Percentiles rank a stretch among this genome's conserved stretches.
These are phyloP conservation scores for Podaxis sp. DNA, from an alignment of 768 basidiomycete genomes.

Conservation along the genomic window DNA sequence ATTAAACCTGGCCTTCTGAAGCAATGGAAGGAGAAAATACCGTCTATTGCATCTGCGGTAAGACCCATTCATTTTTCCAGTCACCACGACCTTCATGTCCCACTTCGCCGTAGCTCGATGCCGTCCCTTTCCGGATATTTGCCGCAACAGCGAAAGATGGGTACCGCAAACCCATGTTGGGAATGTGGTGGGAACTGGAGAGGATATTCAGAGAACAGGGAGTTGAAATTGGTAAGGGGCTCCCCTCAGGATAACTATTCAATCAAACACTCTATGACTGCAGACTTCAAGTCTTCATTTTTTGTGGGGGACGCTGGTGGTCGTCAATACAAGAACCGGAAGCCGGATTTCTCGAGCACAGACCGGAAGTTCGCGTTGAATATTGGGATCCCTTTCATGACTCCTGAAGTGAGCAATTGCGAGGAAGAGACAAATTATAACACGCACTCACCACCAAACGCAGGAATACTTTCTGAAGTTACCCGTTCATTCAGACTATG, in stretches of 20 bases:
- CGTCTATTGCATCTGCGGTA: constrained; percentile 58
- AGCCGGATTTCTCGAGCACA: constrained; percentile 73
- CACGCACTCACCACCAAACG: neutral
- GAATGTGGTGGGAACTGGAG: constrained; percentile 80
- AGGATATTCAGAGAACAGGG: constrained; percentile 57
- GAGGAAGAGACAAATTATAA: neutral
- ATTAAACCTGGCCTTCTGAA: constrained; percentile 47
- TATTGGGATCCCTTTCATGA: constrained; percentile 68
- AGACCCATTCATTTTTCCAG: constrained; percentile 29
- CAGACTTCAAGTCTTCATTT: constrained; percentile 68
- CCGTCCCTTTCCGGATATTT: constrained; percentile 74
- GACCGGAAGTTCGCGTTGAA: constrained; percentile 89
- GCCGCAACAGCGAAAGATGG: constrained; percentile 76
- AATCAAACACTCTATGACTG: neutral
- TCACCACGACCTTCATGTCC: neutral
- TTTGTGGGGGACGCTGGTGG: constrained; percentile 94
- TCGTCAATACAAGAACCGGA: constrained; percentile 43
- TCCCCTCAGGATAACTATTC: neutral
- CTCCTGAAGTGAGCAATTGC: constrained; percentile 69
- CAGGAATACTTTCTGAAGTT: constrained; percentile 80
- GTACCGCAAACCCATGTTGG: constrained; percentile 84
- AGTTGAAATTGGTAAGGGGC: constrained; percentile 59
- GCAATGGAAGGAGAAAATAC: constrained; percentile 79
- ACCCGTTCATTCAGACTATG: constrained; percentile 39
- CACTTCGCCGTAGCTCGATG: constrained; percentile 49